Base-by-base conservation (phyloP, 148 eudicot genomes). In the Amaranthus cruentus region DNA sequence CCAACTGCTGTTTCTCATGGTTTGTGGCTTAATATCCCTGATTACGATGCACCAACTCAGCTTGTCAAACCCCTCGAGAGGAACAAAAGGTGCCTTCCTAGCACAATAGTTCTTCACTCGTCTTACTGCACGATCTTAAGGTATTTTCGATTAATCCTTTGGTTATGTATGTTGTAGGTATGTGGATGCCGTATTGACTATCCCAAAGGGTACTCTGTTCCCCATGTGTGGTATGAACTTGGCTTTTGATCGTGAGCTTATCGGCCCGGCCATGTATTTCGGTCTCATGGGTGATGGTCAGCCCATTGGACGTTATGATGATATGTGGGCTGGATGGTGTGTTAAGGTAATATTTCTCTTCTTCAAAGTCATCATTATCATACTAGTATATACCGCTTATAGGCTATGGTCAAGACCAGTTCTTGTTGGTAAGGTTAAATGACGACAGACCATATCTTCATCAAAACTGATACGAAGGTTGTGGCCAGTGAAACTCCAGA, bases 251-350 rank as follows among this genome's bases (percentile, higher is more conserved):
- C 88, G 90, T 57, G 85, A 86, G 9, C 87, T 88, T 12, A 86
- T 88, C 50, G 88, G 92, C 49, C 85, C 89, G 0, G 87, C 90
- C 7, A 88, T 88, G 90, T 86, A 86, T 88, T 87, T 88, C 56
- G 89, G 91, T 14, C 92, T 88, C 60, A 88, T 88, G 91, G 91
- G 89, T 18, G 89, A 86, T 38, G 91, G 91, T 60, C 91, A 88
- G 80, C 88, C 89, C 54, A 86, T 88, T 73, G 88, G 91, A 8
- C 88, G 91, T 18, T 88, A 88, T 47, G 92, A 88, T 10, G 89
- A 88, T 60, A 88, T 88, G 87, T 88, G 88, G 89, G 87, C 89
- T 73, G 88, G 89, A 48, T 88, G 89, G 91, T 88, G 89, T 70
- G 70, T 75, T 15, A 88, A 88, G 84, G 87, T 85, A 67, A 28